phyloP scores from a whole-genome alignment of 371 early-diverging fungal species.

The Dichotomocladium elegans region DNA sequence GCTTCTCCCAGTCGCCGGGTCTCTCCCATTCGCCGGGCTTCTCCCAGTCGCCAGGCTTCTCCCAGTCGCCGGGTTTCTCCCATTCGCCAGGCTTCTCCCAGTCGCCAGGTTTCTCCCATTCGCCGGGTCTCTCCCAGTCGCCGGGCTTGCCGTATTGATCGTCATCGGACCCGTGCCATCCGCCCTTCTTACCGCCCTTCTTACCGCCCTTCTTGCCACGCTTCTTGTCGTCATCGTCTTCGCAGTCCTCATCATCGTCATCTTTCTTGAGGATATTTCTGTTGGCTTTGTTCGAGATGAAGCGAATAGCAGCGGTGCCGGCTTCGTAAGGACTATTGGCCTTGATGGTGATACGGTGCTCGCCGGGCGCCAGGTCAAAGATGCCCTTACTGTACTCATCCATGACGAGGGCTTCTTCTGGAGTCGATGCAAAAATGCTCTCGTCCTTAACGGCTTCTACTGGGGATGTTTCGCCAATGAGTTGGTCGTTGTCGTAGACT shows the following conservation, averaged over 20 bases:
- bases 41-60: neutral
- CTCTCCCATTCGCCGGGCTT: neutral
- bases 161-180: slow-evolving; percentile 3
- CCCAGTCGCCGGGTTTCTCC: slow-evolving; percentile 6
- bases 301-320: slow-evolving; percentile 46
- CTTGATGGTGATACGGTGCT: slow-evolving; percentile 41
- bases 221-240: slow-evolving; percentile 8
- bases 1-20: neutral
- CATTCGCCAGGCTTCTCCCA: neutral
- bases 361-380: slow-evolving; percentile 33
- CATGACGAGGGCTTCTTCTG: slow-evolving; percentile 41
- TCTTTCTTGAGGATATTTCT: slow-evolving; percentile 8
- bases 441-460: slow-evolving; percentile 22
- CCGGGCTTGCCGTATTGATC: neutral
- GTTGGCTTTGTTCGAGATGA: slow-evolving; percentile 9
- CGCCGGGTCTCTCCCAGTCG: neutral
- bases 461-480: slow-evolving; percentile 32
- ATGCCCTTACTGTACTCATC: slow-evolving; percentile 37
- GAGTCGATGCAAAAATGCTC: slow-evolving; percentile 33
- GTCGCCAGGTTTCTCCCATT: slow-evolving; percentile 4
- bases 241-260: slow-evolving; percentile 5
- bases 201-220: slow-evolving; percentile 1
- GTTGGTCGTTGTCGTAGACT: slow-evolving; percentile 36
- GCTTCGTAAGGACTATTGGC: slow-evolving; percentile 41
- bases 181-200: slow-evolving; percentile 8